A percentile compares a stretch with the other conserved stretches of the same genome.
Conservation (phyloP, 2,329 filamentous ascomycete genomes). For the Blumeriella jaapii region DNA sequence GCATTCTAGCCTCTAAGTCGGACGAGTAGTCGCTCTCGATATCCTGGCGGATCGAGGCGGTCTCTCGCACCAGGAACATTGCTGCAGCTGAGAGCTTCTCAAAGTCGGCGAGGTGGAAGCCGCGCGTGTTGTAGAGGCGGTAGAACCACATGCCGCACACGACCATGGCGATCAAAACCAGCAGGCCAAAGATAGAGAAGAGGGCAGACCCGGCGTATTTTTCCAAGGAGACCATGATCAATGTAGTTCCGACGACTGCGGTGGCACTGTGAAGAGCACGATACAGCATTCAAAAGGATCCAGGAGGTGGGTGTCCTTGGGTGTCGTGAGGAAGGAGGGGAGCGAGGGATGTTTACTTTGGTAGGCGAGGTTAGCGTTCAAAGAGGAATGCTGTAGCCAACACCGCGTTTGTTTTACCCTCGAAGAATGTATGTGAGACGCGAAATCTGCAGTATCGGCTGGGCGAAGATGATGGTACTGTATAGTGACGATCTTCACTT, state of each 20-base stretch:
- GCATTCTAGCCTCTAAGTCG: constrained; percentile 4
- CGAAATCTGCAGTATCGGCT: too few relatives aligned
- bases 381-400: constrained; percentile 9
- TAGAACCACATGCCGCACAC: constrained; percentile 3
- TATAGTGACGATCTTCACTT: too few relatives aligned
- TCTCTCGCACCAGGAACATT: constrained; percentile 7
- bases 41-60: constrained; percentile 7
- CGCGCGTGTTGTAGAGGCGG: constrained; percentile 4
- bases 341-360: not conserved
- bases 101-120: constrained; percentile 14
- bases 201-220: constrained; percentile 5
- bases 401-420: constrained; percentile 30
- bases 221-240: constrained; percentile 2
- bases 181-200: constrained; percentile 10
- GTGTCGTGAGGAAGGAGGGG: not conserved
- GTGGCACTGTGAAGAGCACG: not conserved
- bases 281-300: not conserved
- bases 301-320: not conserved
- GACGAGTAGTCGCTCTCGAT: constrained; percentile 9
- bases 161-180: constrained; percentile 1
- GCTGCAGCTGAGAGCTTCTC: constrained; percentile 8
- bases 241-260: not conserved
- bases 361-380: not conserved
- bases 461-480: too few relatives aligned
- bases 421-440: too few relatives aligned